phyloP scores from a whole-genome alignment of 192 early-diverging fungal genomes.

The Piromyces finnis region DNA sequence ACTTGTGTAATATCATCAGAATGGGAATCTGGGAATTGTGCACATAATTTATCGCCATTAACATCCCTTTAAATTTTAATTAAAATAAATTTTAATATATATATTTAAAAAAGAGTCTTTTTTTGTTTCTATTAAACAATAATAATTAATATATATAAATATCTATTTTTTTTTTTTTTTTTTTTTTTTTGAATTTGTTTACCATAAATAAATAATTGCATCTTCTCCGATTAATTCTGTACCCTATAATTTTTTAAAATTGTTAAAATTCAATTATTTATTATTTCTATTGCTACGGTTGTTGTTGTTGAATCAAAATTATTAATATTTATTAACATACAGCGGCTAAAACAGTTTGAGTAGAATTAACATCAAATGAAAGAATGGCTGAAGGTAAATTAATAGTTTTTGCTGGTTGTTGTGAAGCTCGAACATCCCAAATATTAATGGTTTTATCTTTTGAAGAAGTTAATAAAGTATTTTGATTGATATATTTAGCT shows the following conservation, averaged over 20 bases:
- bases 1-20: slow-evolving; percentile 62
- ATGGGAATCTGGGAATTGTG: slow-evolving; percentile 42
- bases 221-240: not conserved
- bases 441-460: not conserved
- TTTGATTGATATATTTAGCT: not conserved
- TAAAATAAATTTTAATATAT: too few relatives aligned
- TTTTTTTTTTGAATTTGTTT: not conserved
- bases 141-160: too few relatives aligned
- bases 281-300: too few relatives aligned
- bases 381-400: not conserved
- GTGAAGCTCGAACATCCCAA: not conserved
- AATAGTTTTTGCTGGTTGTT: not conserved
- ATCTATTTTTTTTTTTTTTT: too few relatives aligned
- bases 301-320: too few relatives aligned
- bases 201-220: not conserved
- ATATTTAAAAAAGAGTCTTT: too few relatives aligned
- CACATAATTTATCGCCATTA: not conserved
- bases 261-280: too few relatives aligned
- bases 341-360: not conserved
- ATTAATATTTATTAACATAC: too few relatives aligned
- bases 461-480: not conserved
- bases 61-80: not conserved
- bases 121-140: too few relatives aligned
- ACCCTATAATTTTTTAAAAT: not conserved
- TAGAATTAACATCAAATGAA: not conserved